Base-by-base conservation (phyloP, 163 green algal genomes). In the Prototheca stagnorum region DNA sequence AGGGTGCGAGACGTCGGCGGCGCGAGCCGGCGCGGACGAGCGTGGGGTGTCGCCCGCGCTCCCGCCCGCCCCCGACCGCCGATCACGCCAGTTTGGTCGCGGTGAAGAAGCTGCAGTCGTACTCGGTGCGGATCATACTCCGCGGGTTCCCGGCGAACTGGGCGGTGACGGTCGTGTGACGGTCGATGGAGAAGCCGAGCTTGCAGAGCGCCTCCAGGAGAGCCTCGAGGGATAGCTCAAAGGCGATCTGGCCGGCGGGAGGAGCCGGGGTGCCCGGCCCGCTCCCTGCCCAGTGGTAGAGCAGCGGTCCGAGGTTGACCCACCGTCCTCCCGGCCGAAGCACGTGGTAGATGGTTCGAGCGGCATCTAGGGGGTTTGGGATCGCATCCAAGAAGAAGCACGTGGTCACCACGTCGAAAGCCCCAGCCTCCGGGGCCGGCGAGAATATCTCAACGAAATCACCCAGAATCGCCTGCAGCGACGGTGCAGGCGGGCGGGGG, bases 311-410 rank as follows among this genome's bases (percentile, higher is more conserved):
- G 16, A 95, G 56, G 61, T 97, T 92, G 24, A 97, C 65, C 83
- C 85, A 94, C 7, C 55, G 58, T 20, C 82, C 84, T 2, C 84
- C 84, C 2, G 62, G 61, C 54, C 62, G 66, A 39, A 78, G 61
- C 12, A 67, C 37, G 29, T 65, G 39, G 3, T 23, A 60, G 53
- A 93, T 81, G 39, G 84, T 62, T 51, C 94, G 78, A 35, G 97
- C 56, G 67, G 96, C 96, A 35, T 88, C 59, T 11, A 96, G 55
- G 19, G 96, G 66, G 59, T 98, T 97, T 74, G 94, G 88, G 0
- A 83, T 84, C 0, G 88, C 96, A 72, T 98, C 90, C 3, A 98
- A 74, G 77, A 98, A 98, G 63, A 97, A 98, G 63, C 83, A 94
- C 14, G 82, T 95, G 23, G 69, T 75, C 25, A 97, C 85, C 6